Evolutionary conservation across 106 monocot species (phyloP).

Genomic region (Agapanthus africanus): DNA sequence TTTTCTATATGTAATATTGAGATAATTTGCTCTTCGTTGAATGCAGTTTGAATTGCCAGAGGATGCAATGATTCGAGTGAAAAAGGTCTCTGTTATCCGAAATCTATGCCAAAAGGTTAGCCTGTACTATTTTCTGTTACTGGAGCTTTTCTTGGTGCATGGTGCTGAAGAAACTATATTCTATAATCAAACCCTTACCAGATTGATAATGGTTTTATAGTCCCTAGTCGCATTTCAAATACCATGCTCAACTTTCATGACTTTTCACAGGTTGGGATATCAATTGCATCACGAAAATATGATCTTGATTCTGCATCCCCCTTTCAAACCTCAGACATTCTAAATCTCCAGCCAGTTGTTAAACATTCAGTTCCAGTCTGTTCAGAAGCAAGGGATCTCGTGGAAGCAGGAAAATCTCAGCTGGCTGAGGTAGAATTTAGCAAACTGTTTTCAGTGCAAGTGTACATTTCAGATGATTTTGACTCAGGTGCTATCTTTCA

Average conservation of each 20-base stretch:
- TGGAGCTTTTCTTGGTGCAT: neutral
- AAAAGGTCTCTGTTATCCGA: slow-evolving; percentile 61
- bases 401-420: slow-evolving; percentile 79
- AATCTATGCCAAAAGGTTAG: slow-evolving; percentile 92
- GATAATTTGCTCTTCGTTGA: slow-evolving; percentile 9
- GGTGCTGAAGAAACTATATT: neutral
- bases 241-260: neutral
- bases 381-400: slow-evolving; percentile 70
- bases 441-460: slow-evolving; percentile 1
- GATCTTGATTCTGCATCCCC: slow-evolving; percentile 62
- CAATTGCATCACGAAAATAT: slow-evolving; percentile 77
- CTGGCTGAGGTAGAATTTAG: slow-evolving; percentile 60
- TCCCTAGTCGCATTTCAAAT: neutral
- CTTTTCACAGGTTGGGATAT: slow-evolving; percentile 62
- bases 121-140: slow-evolving; percentile 4
- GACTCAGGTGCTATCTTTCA: neutral
- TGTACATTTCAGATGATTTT: neutral
- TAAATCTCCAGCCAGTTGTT: slow-evolving; percentile 83
- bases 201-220: neutral
- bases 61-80: slow-evolving; percentile 47
- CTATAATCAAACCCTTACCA: no score
- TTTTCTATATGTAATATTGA: neutral
- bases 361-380: slow-evolving; percentile 94
- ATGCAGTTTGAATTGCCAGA: slow-evolving; percentile 81
- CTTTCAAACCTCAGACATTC: slow-evolving; percentile 73